Evolutionary conservation across 805 yeast genomes (phyloP), one percentile per base, ranked within the genome.

Genomic region (Nakazawaea ernobii): DNA sequence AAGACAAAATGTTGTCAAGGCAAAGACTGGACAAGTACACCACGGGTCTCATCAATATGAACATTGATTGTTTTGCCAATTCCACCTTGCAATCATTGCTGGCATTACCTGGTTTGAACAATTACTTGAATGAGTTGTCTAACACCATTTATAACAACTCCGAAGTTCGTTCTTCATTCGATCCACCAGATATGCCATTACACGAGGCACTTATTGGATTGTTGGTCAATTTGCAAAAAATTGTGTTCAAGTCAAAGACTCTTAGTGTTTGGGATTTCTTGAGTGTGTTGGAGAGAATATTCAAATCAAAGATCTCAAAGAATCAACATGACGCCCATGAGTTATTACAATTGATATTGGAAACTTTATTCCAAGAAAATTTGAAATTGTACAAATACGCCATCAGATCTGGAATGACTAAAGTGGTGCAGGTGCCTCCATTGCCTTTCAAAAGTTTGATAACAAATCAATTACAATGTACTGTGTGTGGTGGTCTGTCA

Each of bases 291-390:
- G 98, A 92, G 58, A 63, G 62, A 8, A 81, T 86, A 13, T 86
- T 83, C 65, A 77, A 81, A 47, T 82, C 91, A 3, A 80, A 78
- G 53, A 82, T 94, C 27, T 82, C 95, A 2, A 69, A 85, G 32
- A 79, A 78, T 40, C 99, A 94, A 62, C 96, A 92, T 59, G 99
- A 92, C 67, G 97, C 98, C 0, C 97, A 94, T 57, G 99, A 92
- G 59, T 71, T 94, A 53, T 76, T 92, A 29, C 96, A 89, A 60
- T 65, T 88, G 45, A 73, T 91, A 17, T 67, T 92, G 20, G 96
- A 91, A 57, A 82, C 92, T 0, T 68, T 94, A 43, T 81, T 84
- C 43, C 74, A 73, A 46, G 97, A 92, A 59, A 72, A 77, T 53
- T 56, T 68, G 8, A 66, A 64, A 39, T 50, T 82, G 41, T 63